A percentile compares a stretch with the other conserved stretches of the same genome.
phyloP scores from a whole-genome alignment of 2,329 filamentous ascomycete species.

The Talaromyces sp. region DNA sequence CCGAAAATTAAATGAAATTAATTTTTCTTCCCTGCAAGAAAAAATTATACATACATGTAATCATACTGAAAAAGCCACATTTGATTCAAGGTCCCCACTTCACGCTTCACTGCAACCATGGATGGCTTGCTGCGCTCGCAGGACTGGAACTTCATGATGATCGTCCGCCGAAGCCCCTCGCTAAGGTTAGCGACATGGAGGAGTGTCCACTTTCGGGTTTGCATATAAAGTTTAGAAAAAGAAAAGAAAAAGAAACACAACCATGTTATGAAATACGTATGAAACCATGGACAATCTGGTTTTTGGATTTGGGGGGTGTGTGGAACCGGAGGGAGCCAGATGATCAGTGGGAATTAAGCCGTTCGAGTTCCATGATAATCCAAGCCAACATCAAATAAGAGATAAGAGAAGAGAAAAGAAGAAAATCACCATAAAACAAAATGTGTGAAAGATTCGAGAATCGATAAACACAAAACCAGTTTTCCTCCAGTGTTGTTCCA shows the following conservation, averaged over 20 bases:
- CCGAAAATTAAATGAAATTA: background rate
- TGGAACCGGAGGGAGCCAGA: background rate
- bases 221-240: slow-evolving; percentile 11
- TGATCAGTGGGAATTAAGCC: background rate
- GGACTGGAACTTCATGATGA: slow-evolving; percentile 19
- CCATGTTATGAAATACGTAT: background rate
- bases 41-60: no score
- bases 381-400: background rate
- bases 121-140: background rate
- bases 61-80: background rate
- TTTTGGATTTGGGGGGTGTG: background rate
- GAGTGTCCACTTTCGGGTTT: background rate
- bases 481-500: no score
- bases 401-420: background rate
- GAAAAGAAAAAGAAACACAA: background rate
- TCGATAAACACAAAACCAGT: no score
- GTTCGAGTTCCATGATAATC: background rate
- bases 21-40: no score
- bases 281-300: background rate
- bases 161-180: slow-evolving; percentile 13
- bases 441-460: background rate
- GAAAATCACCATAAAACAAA: background rate
- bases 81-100: background rate
- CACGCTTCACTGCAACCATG: slow-evolving; percentile 7
- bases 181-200: slow-evolving; percentile 11